These are phyloP conservation scores for Furcasterigmium sp. DNA, from an alignment of 2,329 filamentous ascomycete species.

Conservation along the genomic window DNA sequence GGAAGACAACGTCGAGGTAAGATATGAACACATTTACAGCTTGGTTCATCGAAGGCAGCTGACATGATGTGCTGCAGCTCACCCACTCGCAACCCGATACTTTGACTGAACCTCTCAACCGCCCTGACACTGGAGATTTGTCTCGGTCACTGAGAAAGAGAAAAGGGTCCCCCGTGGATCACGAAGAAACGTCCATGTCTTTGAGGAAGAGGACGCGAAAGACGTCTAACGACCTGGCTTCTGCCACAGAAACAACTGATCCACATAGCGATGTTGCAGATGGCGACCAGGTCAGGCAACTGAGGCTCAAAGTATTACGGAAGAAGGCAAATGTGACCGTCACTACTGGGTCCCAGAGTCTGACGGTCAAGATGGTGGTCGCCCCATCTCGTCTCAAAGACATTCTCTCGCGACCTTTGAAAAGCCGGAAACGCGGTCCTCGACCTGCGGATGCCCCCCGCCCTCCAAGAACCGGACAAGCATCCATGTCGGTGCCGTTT, in stretches of 20 bases:
- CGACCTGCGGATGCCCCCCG: conserved; percentile 23
- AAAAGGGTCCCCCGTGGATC: conserved; percentile 69
- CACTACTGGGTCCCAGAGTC: conserved; percentile 8
- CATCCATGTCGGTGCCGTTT: conserved; percentile 21
- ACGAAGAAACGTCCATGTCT: conserved; percentile 47
- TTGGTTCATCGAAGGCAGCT: too few species aligned
- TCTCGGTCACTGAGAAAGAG: conserved; percentile 77
- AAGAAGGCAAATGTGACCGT: conserved; percentile 33
- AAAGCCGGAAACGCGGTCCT: conserved; percentile 46
- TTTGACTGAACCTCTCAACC: too few species aligned
- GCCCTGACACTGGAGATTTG: conserved; percentile 44
- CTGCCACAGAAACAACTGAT: conserved; percentile 26
- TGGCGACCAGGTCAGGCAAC: conserved; percentile 46
- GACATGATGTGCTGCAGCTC: too few species aligned
- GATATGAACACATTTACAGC: too few species aligned
- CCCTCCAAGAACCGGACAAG: conserved; percentile 11
- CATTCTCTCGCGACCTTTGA: conserved; percentile 49
- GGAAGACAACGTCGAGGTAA: neutral
- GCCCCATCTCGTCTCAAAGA: conserved; percentile 53
- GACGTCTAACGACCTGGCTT: conserved; percentile 35
- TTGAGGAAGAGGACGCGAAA: conserved; percentile 50
- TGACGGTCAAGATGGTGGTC: conserved; percentile 55
- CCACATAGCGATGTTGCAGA: conserved; percentile 21
- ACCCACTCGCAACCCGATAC: too few species aligned
- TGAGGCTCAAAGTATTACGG: conserved; percentile 46